These are phyloP conservation scores for Phylloporus scabripes DNA, from an alignment of 768 basidiomycete species.

Conservation along the genomic window DNA sequence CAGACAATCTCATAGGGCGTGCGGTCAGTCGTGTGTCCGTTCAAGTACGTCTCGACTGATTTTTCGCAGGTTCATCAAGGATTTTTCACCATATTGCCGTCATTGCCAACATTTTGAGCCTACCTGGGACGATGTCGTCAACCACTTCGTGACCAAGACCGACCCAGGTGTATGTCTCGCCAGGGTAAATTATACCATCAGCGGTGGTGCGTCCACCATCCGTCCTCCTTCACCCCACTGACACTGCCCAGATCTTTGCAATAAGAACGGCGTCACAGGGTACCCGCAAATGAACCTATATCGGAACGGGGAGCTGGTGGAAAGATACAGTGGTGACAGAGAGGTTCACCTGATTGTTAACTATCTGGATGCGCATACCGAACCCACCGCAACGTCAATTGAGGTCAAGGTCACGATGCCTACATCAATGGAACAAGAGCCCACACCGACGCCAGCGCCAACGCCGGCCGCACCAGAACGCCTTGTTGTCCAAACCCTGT, in stretches of 20 bases:
- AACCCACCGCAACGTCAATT: no score
- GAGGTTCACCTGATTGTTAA: no score
- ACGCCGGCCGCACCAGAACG: neutral
- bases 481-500: neutral
- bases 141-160: conserved; percentile 41
- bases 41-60: neutral
- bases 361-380: no score
- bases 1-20: conserved; percentile 48
- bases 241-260: neutral
- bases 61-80: conserved; percentile 32
- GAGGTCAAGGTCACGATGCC: no score
- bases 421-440: no score
- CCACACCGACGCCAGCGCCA: neutral
- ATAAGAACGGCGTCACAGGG: no score
- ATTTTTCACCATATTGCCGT: conserved; percentile 79
- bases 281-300: no score
- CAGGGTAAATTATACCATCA: conserved; percentile 76
- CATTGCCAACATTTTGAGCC: conserved; percentile 80
- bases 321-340: conserved; percentile 11
- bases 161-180: conserved; percentile 52
- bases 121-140: conserved; percentile 70
- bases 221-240: neutral
- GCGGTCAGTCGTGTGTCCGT: conserved; percentile 38
- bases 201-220: conserved; percentile 55
- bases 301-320: no score